Base-by-base conservation (phyloP, 352 stramenopile genomes). In the Globisporangium lucens region DNA sequence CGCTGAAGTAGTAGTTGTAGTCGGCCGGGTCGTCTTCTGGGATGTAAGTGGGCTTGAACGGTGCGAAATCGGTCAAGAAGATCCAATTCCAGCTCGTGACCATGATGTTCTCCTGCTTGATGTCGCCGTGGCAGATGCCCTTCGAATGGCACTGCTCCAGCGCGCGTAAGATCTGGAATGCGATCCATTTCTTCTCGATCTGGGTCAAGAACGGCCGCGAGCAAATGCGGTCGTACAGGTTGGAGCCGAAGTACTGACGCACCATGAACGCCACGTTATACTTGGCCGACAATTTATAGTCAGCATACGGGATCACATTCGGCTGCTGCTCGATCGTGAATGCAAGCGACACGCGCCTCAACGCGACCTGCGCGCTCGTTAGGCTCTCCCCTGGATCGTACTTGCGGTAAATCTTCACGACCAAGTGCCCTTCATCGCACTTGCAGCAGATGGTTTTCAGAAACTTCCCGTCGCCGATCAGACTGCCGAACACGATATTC, bases 21-120 rank as follows among this genome's bases (percentile, higher is more conserved):
- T 98, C 97, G 20, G 93, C 90, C 2, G 96, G 96, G 75, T 99
- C 96, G 73, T 99, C 94, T 75, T 98, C 90, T 0, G 95, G 95
- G 46, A 99, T 89, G 61, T 92, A 96, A 12, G 93, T 97, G 9
- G 97, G 97, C 73, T 98, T 98, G 78, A 98, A 98, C 0, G 93
- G 91, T 38, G 96, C 91, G 75, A 99, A 98, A 80, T 99, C 98
- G 9, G 92, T 93, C 9, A 99, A 78, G 43, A 99, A 92, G 59
- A 99, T 87, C 95, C 96, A 99, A 66, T 98, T 98, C 89, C 94
- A 99, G 65, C 86, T 98, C 10, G 97, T 99, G n/a, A 99, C 83
- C 72, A 98, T 96, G 71, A 99, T 89, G 82, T 99, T 99, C 74
- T 99, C 96, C 61, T 97, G 93, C 66, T 98, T 99, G 59, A 99